These are phyloP conservation scores for Botrytis hyacinthi DNA, from an alignment of 2,329 filamentous ascomycete genomes.

Conservation along the genomic window DNA sequence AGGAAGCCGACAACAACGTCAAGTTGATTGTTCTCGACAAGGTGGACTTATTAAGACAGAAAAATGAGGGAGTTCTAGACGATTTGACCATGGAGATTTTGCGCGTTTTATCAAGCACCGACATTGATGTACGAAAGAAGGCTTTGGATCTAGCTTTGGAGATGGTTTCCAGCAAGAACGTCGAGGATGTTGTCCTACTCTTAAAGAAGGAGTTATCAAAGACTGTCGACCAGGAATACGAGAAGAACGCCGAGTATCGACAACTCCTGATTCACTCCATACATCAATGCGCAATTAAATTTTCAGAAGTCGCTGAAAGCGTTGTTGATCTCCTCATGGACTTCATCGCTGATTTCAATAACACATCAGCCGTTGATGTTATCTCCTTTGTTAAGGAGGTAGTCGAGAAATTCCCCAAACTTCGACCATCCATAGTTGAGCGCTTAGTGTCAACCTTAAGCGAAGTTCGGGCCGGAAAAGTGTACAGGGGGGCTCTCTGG, in stretches of 20 bases:
- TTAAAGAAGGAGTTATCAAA: slow-evolving; percentile 97
- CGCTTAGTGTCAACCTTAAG: slow-evolving; percentile 85
- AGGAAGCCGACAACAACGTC: slow-evolving; percentile 98
- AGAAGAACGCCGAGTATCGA: slow-evolving; percentile 95
- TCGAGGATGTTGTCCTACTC: slow-evolving; percentile 93
- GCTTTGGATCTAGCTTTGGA: slow-evolving; percentile 86
- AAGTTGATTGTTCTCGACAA: slow-evolving; percentile 97
- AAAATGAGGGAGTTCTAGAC: slow-evolving; percentile 87
- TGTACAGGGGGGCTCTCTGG: slow-evolving; percentile 95
- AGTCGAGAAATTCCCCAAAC: slow-evolving; percentile 92
- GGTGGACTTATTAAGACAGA: slow-evolving; percentile 81
- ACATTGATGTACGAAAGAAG: slow-evolving; percentile 93
- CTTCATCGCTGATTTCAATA: slow-evolving; percentile 98
- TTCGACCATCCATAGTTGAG: slow-evolving; percentile 82
- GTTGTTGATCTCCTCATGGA: slow-evolving; percentile 98
- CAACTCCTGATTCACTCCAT: slow-evolving; percentile 95
- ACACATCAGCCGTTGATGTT: slow-evolving; percentile 92
- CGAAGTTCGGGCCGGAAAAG: slow-evolving; percentile 94
- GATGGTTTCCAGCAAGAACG: slow-evolving; percentile 98
- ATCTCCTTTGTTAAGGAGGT: slow-evolving; percentile 99
- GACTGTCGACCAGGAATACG: slow-evolving; percentile 97
- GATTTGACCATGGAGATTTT: slow-evolving; percentile 97
- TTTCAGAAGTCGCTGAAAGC: slow-evolving; percentile 95
- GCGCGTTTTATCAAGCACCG: slow-evolving; percentile 88
- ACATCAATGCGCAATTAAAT: slow-evolving; percentile 97